Conservation (phyloP, 2,329 filamentous ascomycete species). For the Arachnomyces sp. region DNA sequence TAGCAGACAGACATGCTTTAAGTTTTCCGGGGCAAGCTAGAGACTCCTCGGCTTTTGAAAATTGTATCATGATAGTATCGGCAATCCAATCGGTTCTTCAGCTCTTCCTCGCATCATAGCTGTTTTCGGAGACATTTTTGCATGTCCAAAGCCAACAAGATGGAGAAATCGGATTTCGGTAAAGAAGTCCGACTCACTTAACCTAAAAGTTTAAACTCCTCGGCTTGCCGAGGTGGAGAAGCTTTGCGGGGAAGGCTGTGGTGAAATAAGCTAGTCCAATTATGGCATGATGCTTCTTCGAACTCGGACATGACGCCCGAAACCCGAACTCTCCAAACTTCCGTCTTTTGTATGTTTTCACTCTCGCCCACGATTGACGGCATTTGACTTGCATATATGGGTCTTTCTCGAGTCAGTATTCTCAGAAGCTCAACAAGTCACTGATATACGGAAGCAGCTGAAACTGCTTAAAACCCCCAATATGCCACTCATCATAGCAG, state of each 20-base stretch:
- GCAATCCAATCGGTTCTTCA: too few relatives aligned
- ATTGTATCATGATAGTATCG: too few relatives aligned
- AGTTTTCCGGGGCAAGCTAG: too few relatives aligned
- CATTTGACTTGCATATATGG: background rate
- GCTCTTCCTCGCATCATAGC: too few relatives aligned
- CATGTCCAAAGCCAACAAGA: too few relatives aligned
- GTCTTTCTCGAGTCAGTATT: background rate
- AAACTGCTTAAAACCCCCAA: slow-evolving; percentile 13
- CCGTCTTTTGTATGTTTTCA: background rate
- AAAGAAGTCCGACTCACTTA: too few relatives aligned
- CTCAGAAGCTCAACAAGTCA: background rate
- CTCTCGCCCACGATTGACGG: too few relatives aligned
- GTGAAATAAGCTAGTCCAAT: background rate
- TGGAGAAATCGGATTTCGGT: too few relatives aligned
- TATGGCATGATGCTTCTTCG: background rate
- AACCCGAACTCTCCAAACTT: slow-evolving; percentile 18
- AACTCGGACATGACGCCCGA: slow-evolving; percentile 25
- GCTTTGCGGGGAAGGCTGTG: background rate
- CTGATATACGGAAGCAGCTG: background rate
- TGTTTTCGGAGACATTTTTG: too few relatives aligned
- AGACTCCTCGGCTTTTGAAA: too few relatives aligned
- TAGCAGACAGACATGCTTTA: too few relatives aligned
- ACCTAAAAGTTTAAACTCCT: slow-evolving; percentile 6
- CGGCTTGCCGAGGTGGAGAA: slow-evolving; percentile 18
- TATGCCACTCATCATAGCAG: slow-evolving; percentile 4